phyloP scores from a whole-genome alignment of 805 yeast genomes.

The Wickerhamiella siamensis region DNA sequence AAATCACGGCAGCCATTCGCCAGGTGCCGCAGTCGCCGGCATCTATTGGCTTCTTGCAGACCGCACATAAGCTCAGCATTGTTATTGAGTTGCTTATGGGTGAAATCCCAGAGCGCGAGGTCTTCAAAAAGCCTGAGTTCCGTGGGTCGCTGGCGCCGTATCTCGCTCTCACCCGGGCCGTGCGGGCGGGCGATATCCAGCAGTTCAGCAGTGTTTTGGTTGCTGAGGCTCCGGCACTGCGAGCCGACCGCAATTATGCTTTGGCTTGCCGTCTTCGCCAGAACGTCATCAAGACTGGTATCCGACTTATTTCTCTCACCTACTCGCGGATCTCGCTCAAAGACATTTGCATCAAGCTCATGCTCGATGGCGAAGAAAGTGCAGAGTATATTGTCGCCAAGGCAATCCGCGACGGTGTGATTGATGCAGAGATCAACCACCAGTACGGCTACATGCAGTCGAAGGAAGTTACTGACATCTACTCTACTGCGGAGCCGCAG shows the following conservation, averaged over 20 bases:
- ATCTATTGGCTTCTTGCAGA: conserved; percentile 77
- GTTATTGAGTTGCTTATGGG: conserved; percentile 90
- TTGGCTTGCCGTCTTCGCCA: conserved; percentile 83
- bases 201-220: conserved; percentile 59
- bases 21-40: conserved; percentile 85
- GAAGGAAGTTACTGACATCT: conserved; percentile 70
- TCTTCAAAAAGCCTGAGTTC: conserved; percentile 51
- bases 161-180: conserved; percentile 78
- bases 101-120: conserved; percentile 81
- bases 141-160: conserved; percentile 62
- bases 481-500: conserved; percentile 80
- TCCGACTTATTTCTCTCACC: conserved; percentile 78
- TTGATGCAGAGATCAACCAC: conserved; percentile 87
- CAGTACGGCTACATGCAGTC: conserved; percentile 85
- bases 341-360: conserved; percentile 86
- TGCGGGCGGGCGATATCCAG: conserved; percentile 77
- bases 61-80: conserved; percentile 76
- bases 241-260: conserved; percentile 67
- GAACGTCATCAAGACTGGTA: conserved; percentile 95
- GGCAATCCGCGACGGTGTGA: conserved; percentile 93
- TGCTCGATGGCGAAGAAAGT: conserved; percentile 84
- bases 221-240: conserved; percentile 45
- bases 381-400: conserved; percentile 95
- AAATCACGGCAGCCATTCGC: conserved; percentile 85
- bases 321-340: conserved; percentile 82